phyloP scores from a whole-genome alignment of 2,329 filamentous ascomycete species.

The Myrmaecium sp. region DNA sequence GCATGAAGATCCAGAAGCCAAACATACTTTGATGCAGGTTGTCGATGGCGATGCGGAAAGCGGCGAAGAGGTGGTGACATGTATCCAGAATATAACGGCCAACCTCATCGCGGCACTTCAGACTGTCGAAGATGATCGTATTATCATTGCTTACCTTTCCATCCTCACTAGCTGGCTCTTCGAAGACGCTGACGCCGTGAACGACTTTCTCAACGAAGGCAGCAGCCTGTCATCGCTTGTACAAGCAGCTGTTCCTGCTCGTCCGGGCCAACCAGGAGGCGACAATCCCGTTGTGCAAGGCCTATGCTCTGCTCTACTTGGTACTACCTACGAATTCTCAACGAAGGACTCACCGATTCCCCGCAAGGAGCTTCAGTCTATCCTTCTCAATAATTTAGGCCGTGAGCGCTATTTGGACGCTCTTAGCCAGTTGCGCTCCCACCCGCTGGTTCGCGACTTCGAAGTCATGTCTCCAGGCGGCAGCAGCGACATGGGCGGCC shows the following conservation, averaged over 20 bases:
- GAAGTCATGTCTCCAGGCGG: slow-evolving; percentile 62
- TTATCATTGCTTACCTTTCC: slow-evolving; percentile 77
- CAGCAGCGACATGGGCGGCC: slow-evolving; percentile 18
- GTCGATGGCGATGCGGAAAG: slow-evolving; percentile 76
- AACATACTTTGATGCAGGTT: slow-evolving; percentile 61
- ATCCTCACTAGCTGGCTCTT: slow-evolving; percentile 79
- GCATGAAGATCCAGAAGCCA: slow-evolving; percentile 63
- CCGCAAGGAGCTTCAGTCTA: slow-evolving; percentile 59
- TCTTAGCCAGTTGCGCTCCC: slow-evolving; percentile 58
- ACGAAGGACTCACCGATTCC: slow-evolving; percentile 91
- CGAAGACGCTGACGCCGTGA: slow-evolving; percentile 77
- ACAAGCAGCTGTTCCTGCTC: slow-evolving; percentile 52
- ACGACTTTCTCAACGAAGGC: slow-evolving; percentile 82
- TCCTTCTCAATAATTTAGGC: slow-evolving; percentile 61
- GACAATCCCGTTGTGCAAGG: slow-evolving; percentile 59
- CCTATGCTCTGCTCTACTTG: slow-evolving; percentile 67
- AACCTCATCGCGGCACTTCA: slow-evolving; percentile 72
- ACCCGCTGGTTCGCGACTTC: slow-evolving; percentile 71
- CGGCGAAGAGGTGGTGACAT: slow-evolving; percentile 89
- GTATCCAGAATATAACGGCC: slow-evolving; percentile 72
- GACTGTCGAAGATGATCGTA: slow-evolving; percentile 57
- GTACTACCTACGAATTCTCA: slow-evolving; percentile 89
- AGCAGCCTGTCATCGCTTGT: slow-evolving; percentile 81
- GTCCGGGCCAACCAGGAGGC: slow-evolving; percentile 31
- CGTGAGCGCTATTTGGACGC: slow-evolving; percentile 77